Conservation (phyloP, 371 early-diverging fungal genomes). For the Lichtheimia hyalospora region DNA sequence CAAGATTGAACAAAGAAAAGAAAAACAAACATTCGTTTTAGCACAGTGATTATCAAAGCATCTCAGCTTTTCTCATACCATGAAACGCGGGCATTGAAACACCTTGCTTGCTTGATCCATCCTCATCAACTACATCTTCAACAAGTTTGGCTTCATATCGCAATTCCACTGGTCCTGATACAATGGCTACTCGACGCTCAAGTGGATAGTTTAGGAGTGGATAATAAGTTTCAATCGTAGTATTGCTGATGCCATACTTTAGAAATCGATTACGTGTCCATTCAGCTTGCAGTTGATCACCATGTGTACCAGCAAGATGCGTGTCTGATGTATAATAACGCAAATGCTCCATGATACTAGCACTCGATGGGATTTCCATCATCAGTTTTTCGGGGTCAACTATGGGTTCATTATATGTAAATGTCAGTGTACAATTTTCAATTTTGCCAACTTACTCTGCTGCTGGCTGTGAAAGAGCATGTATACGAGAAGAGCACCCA, state of each 20-base stretch:
- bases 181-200: slow-evolving; percentile 50
- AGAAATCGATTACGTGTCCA: slow-evolving; percentile 54
- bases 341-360: slow-evolving; percentile 11
- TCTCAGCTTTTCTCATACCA: slow-evolving; percentile 19
- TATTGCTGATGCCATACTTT: slow-evolving; percentile 51
- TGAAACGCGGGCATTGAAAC: slow-evolving; percentile 62
- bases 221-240: slow-evolving; percentile 55
- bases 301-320: slow-evolving; percentile 47
- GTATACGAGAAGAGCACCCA: slow-evolving; percentile 9
- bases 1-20: not conserved
- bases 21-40: not conserved
- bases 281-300: slow-evolving; percentile 43
- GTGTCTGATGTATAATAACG: slow-evolving; percentile 50
- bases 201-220: slow-evolving; percentile 61
- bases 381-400: not conserved
- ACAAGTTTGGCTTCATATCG: slow-evolving; percentile 50
- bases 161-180: slow-evolving; percentile 40
- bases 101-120: slow-evolving; percentile 46
- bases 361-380: not conserved
- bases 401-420: not conserved
- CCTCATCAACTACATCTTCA: slow-evolving; percentile 60
- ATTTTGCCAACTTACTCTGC: too few relatives aligned
- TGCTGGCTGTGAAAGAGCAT: not conserved
- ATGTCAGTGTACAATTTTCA: too few relatives aligned
- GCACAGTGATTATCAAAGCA: not conserved